Base-by-base conservation (phyloP, 768 basidiomycete genomes). In the Pulveroboletus sp. region DNA sequence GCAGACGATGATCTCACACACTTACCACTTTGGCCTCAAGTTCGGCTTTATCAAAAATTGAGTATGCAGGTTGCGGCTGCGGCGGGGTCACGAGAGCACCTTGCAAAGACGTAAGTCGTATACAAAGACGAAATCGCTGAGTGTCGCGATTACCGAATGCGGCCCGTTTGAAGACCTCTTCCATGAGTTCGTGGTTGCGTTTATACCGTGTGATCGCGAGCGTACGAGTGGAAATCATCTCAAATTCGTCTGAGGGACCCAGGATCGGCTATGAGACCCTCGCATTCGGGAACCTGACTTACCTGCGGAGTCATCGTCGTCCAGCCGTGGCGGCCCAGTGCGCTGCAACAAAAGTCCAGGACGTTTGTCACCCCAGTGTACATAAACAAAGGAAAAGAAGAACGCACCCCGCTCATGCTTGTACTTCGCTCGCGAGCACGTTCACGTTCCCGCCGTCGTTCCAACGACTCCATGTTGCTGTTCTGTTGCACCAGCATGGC, bases 151-250 rank as follows among this genome's bases (percentile, higher is more conserved):
- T 43, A 56, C 88, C 80, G 58, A 81, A 85, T 1, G 84, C 85
- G 20, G 89, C 88, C 55, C 79, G 77, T 55, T 74, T 75, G 65
- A 92, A 90, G 2, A 92, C 84, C 36, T 85, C 85, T 60, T 85
- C 85, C 88, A 92, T 92, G 51, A 85, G 72, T 37, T 89, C 89
- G 59, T 91, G 87, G 59, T 92, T 92, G 6, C 88, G 81, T 55
- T 76, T 79, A 61, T 89, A 92, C 30, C 89, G 76, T 16, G 81
- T 77, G 30, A 86, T 59, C 7, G 89, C 85, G 14, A 90, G 73
- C 3, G 86, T 79, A 36, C 85, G 77, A 2, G 85, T 81, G 1
- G 89, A 85, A 50, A 90, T 84, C 51, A 76, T 72, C 50, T 90
- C 88, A 20, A 75, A 68, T 53, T 88, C 86, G 56, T 87, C 83